These are phyloP conservation scores for Talaromyces wortmannii DNA, from an alignment of 495 filamentous ascomycete genomes.

Conservation along the genomic window DNA sequence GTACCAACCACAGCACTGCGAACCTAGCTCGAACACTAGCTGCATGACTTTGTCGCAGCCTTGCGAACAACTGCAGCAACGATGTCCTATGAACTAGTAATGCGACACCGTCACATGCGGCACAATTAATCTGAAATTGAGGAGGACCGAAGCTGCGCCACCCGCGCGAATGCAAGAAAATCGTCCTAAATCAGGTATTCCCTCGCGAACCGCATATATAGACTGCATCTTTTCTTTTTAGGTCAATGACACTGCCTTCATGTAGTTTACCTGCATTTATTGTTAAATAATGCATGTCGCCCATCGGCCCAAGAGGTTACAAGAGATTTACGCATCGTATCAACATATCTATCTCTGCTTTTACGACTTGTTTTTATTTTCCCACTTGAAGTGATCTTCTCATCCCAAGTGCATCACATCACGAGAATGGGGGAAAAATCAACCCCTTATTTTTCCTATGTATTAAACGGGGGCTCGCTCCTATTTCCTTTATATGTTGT, in stretches of 20 bases:
- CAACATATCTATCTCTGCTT: not conserved
- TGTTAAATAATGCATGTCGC: not conserved
- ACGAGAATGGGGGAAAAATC: conserved; percentile 1
- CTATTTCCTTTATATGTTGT: conserved; percentile 1
- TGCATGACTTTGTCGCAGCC: not conserved
- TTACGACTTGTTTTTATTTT: not conserved
- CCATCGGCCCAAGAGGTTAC: not conserved
- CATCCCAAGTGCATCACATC: not conserved
- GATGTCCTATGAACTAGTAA: not conserved
- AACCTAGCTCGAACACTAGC: not conserved
- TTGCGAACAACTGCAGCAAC: not conserved
- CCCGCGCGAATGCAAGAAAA: not conserved
- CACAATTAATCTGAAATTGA: not conserved
- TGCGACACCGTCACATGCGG: not conserved
- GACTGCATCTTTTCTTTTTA: not conserved
- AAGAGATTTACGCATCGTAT: not conserved
- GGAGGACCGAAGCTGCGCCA: conserved; percentile 1
- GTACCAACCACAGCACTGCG: not conserved
- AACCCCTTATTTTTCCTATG: not conserved
- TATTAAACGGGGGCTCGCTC: not conserved
- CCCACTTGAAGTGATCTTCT: not conserved
- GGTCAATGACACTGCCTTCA: not conserved
- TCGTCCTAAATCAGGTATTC: no score
- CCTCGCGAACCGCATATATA: not conserved
- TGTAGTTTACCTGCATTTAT: not conserved